Base-by-base conservation (phyloP, 371 early-diverging fungal species). In the Nematocida homosporus region DNA sequence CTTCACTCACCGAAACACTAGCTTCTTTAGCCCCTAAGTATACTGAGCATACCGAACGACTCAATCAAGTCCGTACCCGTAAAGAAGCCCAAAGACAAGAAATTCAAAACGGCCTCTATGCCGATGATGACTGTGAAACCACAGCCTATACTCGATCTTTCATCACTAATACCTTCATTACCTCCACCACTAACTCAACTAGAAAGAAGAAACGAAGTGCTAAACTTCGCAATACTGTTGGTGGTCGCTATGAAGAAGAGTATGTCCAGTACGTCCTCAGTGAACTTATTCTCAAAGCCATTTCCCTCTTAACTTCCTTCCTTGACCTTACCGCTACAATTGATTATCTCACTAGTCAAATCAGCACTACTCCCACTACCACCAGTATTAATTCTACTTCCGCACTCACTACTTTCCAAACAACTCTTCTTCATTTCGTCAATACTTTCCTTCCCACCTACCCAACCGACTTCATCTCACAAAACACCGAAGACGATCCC, bases 241-340 rank as follows among this genome's bases (percentile, higher is more conserved):
- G 75, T 37, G 75, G 75, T 23, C 60, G 75, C 35, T 72, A 72
- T 51, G 75, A 72, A 41, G 75, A 72, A 52, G 75, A 72, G 34
- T 72, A 72, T 34, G 75, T 72, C 0, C 75, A 72, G 40, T 72
- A 72, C 44, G 75, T 72, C 6, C 57, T 72, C 5, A 72, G 75
- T 35, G 75, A 72, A 55, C 75, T 72, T 8, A 72, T 72, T 47
- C 8, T 29, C 18, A 44, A 51, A 50, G 18, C 52, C 18, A 37
- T 18, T 23, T 8, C 13, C 20, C 67, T 13, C 35, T n/a, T n/a
- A n/a, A n/a, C n/a, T n/a, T n/a, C n/a, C n/a, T n/a, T n/a, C n/a
- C n/a, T n/a, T n/a, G 44, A 44, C 20, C 20, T 44, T 13, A 42
- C 29, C 6, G 6, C 16, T 20, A 10, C 35, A 20, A 38, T 34